Evolutionary conservation across 768 basidiomycete species (phyloP), one percentile per base, ranked within the genome.

Genomic region (Pulveroboletus ravenelii): DNA sequence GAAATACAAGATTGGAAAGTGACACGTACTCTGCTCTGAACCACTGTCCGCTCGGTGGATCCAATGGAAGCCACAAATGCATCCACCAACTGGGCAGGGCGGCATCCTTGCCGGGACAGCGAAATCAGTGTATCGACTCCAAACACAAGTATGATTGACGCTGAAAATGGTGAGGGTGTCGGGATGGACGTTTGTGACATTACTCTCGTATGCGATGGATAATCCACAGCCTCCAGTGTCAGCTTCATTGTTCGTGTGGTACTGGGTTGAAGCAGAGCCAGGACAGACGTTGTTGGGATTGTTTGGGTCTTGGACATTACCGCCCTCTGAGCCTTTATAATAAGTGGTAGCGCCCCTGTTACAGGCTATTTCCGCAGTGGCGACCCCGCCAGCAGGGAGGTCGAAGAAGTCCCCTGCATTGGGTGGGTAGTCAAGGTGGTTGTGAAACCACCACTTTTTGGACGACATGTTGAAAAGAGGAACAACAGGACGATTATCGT

Each of bases 61-160:
- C 86, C 84, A 88, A 62, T 85, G 85, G 70, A 78, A 88, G 2
- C 85, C 78, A 63, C 86, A 90, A 30, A 74, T 74, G 58, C 86
- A 89, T 17, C 78, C 78, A 15, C 77, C 79, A 0, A 72, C 57
- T 0, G 84, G 82, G 57, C 87, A 89, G 9, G 82, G 70, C 0
- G 87, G 87, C 82, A 89, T 82, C 10, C 68, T 69, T n/a, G 62
- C 73, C 0, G 88, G 88, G 6, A n/a, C 27, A 9, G 6, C 15
- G 25, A 41, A 29, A n/a, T 9, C 20, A 6, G 39, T 9, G 20
- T 7, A 40, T 13, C 39, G 8, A 20, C 14, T 3, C 39, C 38
- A 39, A 7, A 39, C 6, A 6, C 20, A 39, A 3, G 3, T 39
- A 5, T 20, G 38, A 1, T 41, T n/a, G 41, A 27, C 10, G n/a